Evolutionary conservation across 1,139 yeast genomes (phyloP), one percentile per base, ranked within the genome.

Genomic region (Blastobotrys arbuscula): DNA sequence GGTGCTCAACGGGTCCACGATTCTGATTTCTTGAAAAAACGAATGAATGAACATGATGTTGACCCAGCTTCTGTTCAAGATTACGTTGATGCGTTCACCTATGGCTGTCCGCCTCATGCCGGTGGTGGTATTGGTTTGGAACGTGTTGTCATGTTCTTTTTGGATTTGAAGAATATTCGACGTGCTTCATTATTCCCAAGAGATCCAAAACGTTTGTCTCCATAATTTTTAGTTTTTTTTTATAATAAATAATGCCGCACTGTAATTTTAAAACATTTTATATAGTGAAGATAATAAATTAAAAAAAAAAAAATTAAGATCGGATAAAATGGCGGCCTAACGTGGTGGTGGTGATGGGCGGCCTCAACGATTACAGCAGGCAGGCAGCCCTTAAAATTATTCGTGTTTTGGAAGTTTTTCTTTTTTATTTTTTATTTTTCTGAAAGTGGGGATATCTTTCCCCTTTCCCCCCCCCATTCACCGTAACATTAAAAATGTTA

Each of bases 1-100:
- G 99, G 99, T 62, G 98, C 98, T 50, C 99, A 92, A 75, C 96
- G 99, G 79, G 80, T 92, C 61, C 99, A 92, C 69, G 98, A 94
- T 68, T 81, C 95, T 49, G 86, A 75, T 53, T 76, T 92, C 62
- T 79, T 92, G 65, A 77, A 73, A 60, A 79, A 85, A 71, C 82
- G 97, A 73, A 83, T 94, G 84, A 74, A 69, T 48, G 84, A 75
- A 43, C 96, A 85, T 63, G 97, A 79, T 42, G 82, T 94, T 50
- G 87, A 87, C 66, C 88, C 96, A 53, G 72, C 71, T 50, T 78
- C 78, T 55, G 85, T 89, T 31, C 76, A 77, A 65, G 97, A 94
- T 66, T 92, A 94, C 70, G 84, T 88, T 54, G 90, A 90, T 56
- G 95, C 96, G 19, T 92, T 94, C 75, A 74, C 79, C 43, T 90